phyloP scores from a whole-genome alignment of 441 rosid genomes.

The Euphorbia celastroides region DNA sequence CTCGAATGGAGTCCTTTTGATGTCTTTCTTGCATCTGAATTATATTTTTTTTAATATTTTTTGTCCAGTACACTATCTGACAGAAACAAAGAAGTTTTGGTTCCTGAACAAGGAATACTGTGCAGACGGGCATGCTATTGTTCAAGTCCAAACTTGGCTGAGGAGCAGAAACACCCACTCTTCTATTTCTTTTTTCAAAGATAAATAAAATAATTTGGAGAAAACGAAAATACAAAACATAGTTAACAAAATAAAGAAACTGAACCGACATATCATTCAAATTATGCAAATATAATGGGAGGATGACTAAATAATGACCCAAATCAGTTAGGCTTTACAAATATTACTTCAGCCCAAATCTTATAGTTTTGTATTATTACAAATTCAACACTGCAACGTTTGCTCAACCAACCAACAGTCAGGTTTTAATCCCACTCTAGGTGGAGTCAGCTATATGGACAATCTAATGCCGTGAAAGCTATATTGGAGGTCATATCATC shows the following conservation, averaged over 20 bases:
- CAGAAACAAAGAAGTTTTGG: neutral
- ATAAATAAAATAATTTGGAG: neutral
- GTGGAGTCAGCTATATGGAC: too few relatives aligned
- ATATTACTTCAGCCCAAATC: neutral
- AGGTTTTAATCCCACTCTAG: too few relatives aligned
- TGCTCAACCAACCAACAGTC: neutral
- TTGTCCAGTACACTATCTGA: neutral
- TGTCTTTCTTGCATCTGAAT: neutral
- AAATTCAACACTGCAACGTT: neutral
- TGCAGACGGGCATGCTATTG: neutral
- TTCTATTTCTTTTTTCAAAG: neutral
- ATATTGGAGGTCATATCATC: too few relatives aligned
- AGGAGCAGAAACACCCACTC: neutral
- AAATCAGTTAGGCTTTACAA: neutral
- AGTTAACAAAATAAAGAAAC: neutral
- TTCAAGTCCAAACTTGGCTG: neutral
- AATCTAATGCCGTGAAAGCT: too few relatives aligned
- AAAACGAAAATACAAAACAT: neutral
- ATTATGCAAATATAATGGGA: neutral
- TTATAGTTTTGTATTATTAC: neutral
- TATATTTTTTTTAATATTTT: too few relatives aligned
- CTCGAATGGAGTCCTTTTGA: neutral
- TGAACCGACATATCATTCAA: neutral
- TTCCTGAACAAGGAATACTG: neutral
- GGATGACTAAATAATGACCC: neutral